Base-by-base conservation (phyloP, 1,284 basidiomycete genomes). In the Cutaneotrichosporon spelunceum region DNA sequence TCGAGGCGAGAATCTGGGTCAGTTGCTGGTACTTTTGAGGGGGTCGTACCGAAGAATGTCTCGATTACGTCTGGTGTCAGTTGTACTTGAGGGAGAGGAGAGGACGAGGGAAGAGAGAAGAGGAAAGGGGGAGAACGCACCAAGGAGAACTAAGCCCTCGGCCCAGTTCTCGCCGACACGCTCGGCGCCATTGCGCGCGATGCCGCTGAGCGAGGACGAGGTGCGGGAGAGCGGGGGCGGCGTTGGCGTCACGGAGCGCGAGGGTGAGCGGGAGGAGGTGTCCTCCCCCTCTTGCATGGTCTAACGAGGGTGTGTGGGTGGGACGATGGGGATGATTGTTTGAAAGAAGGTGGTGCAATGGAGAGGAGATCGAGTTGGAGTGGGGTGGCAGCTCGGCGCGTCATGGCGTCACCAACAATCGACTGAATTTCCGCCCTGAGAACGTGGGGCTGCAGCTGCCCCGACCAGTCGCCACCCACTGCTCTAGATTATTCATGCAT, bases 1-100 rank as follows among this genome's bases (percentile, higher is more conserved):
- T 96, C 93, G 65, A 96, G 82, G 66, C 90, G 87, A 3, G 93
- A 92, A 78, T 95, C 91, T 78, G 60, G 4, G 52, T 26, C n/a
- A 44, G 34, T 27, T 29, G 45, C 29, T 19, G 58, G 11, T 24
- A 9, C 14, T 16, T 30, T 13, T 13, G 39, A 39, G 10, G 16
- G 27, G 13, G 7, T 26, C 11, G 21, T 52, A 75, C 75, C 78
- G 39, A 79, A 79, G 64, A 78, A 79, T 0, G 78, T 79, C 67
- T 79, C 78, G n/a, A 76, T 69, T 1, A 79, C 77, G 67, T 79
- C 78, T 79, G 57, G 2, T 16, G 42, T 54, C 55, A 55, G 45
- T 42, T 45, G n/a, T n/a, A n/a, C n/a, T 42, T 27, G 23, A 7
- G 11, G 2, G n/a, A 6, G 2, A 50, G 39, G 26, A 26, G 10